Base-by-base conservation (phyloP, 2,329 filamentous ascomycete genomes). In the Pyrenochaeta sp. region DNA sequence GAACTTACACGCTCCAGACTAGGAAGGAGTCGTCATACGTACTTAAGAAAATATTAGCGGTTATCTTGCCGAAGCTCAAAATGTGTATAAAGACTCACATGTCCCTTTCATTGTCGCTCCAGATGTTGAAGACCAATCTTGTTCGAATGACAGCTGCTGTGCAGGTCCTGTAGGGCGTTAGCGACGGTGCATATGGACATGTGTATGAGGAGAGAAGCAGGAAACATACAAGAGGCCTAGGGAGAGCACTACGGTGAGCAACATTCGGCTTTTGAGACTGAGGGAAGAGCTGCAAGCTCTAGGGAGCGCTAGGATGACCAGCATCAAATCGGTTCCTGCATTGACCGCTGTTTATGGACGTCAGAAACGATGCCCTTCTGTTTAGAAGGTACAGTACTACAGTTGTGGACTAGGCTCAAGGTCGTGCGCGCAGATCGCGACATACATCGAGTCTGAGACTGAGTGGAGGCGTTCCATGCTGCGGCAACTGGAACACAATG, bases 331-430 rank as follows among this genome's bases (percentile, higher is more conserved):
- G 22, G 74, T 75, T 1, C 61, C 56, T 54, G 74, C 32, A 10
- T 54, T 58, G 37, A 53, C 45, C 15, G 47, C 58, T 61, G 12
- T n/a, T 28, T 27, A 15, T 15, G 25, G 6, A 44, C 10, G 30
- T 47, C 28, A 44, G 37, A 10, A 5, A 12, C 6, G 15, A 3
- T 5, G 13, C 32, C 53, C 36, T n/a, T 6, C 25, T 19, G 8
- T 1, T 22, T 0, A 10, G 2, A 24, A 13, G 12, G 12, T 6
- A 15, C 22, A 9, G 34, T 56, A 68, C 60, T 61, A 78, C 77
- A 67, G 61, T 77, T 80, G 67, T 83, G 81, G 55, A 78, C 77
- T 36, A 84, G 60, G n/a, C 77, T 79, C 39, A 83, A 76, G n/a
- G 72, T 70, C n/a, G 67, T 75, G 56, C 78, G 82, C 1, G 75